A percentile compares a stretch with the other conserved stretches of the same genome.
These are phyloP conservation scores for Adansonia rubrostipa DNA, from an alignment of 441 rosid genomes.

Conservation along the genomic window DNA sequence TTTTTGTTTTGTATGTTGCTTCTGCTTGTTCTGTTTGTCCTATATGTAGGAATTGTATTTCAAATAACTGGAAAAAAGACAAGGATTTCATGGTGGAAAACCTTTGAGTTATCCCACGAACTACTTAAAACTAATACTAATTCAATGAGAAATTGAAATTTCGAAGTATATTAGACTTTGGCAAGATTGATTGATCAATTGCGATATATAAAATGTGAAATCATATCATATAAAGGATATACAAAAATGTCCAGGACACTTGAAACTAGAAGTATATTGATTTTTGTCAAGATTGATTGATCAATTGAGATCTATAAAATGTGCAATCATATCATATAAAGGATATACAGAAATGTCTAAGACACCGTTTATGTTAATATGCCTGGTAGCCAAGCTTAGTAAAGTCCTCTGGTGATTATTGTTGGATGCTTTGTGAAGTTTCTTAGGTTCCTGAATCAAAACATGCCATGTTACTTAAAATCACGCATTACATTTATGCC, in stretches of 20 bases:
- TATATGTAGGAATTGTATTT: background rate
- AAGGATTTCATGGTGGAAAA: background rate
- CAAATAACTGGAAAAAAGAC: background rate
- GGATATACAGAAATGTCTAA: background rate
- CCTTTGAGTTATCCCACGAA: background rate
- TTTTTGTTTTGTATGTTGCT: background rate
- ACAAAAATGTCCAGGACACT: background rate
- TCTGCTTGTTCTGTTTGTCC: background rate
- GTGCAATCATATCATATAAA: background rate
- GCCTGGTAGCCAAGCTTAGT: constrained; percentile 4
- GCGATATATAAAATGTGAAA: background rate
- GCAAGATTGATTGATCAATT: background rate
- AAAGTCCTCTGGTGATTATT: background rate
- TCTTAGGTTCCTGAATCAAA: background rate
- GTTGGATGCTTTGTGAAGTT: background rate
- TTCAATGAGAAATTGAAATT: background rate
- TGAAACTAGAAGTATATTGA: background rate
- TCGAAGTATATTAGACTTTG: background rate
- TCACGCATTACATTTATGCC: background rate
- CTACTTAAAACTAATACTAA: background rate
- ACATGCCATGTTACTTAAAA: background rate
- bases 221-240: background rate
- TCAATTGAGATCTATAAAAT: background rate
- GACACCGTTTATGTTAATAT: background rate
- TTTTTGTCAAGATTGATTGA: background rate